These are phyloP conservation scores for Nemania sp. DNA, from an alignment of 2,329 filamentous ascomycete species.

Conservation along the genomic window DNA sequence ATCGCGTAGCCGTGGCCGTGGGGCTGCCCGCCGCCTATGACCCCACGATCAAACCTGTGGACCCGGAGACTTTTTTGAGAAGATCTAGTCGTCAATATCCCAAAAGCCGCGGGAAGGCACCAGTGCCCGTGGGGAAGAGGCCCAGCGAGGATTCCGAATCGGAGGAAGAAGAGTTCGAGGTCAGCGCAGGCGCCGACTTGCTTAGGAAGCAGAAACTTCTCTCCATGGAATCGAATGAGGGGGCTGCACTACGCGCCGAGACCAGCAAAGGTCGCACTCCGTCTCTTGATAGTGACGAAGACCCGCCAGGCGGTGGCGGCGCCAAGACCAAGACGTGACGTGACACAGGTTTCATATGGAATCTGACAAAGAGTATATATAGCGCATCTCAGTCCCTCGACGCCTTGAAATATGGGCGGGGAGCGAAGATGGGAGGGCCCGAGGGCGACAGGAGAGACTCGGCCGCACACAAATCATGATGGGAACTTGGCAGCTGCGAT, in stretches of 20 bases:
- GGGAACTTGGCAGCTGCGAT: not conserved
- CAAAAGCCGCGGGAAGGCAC: slow-evolving; percentile 37
- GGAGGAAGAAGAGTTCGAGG: slow-evolving; percentile 50
- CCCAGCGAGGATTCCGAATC: slow-evolving; percentile 42
- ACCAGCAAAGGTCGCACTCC: slow-evolving; percentile 39
- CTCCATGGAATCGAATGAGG: slow-evolving; percentile 42
- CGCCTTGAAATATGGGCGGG: slow-evolving; percentile 16
- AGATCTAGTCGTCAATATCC: slow-evolving; percentile 29
- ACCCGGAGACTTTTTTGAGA: slow-evolving; percentile 39
- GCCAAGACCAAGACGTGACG: too few relatives aligned
- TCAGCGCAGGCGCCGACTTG: slow-evolving; percentile 45
- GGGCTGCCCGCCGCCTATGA: slow-evolving; percentile 67
- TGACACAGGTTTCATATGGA: slow-evolving; percentile 22
- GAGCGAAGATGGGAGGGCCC: not conserved
- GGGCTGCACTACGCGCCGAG: slow-evolving; percentile 38
- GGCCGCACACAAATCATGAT: not conserved
- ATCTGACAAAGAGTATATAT: not conserved
- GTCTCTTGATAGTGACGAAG: slow-evolving; percentile 45
- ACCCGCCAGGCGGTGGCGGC: slow-evolving; percentile 41
- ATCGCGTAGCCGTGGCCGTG: slow-evolving; percentile 65
- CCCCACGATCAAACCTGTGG: slow-evolving; percentile 64
- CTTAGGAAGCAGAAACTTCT: slow-evolving; percentile 48
- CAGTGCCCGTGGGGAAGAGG: slow-evolving; percentile 47
- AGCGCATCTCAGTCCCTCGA: not conserved
- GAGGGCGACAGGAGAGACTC: not conserved